Base-by-base conservation (phyloP, 2,329 filamentous ascomycete species). In the Cercospora sojina region DNA sequence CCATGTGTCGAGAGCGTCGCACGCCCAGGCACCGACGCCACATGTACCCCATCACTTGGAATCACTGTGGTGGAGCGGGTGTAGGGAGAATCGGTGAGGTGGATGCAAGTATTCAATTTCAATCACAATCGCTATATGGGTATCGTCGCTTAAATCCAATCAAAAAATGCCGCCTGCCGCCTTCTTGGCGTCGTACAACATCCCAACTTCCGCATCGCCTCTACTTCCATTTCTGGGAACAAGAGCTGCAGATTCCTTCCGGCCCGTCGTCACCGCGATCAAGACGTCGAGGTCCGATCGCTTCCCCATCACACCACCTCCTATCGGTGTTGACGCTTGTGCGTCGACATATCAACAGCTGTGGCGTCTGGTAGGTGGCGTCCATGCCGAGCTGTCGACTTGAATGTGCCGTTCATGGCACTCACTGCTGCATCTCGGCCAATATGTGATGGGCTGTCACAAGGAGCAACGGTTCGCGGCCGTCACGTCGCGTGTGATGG, bases 91-190 rank as follows among this genome's bases (percentile, higher is more conserved):
- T 59, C 25, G 29, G 13, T 18, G 29, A 25, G 32, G 13, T 32
- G 23, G 53, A 64, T 57, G 35, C 35, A 56, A 18, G 29, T 8
- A 56, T 31, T 35, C 53, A 29, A 64, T 43, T 18, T 56, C 49
- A 41, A 62, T 62, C 49, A 62, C 60, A 38, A 41, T 62, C 60
- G 60, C 60, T 62, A 62, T 62, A 56, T 62, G 60, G 60, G 60
- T 62, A 62, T 62, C 60, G 29, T 62, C 60, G 60, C 60, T 51
- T 32, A 62, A 61, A 55, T 35, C 47, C 60, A 62, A 62, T 56
- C 41, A 62, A 49, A 62, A 41, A 41, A 35, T 62, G 47, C 49
- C 60, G 49, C 43, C 18, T 55, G 31, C 47, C 47, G 60, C 47
- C 59, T 53, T 25, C 60, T 62, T 62, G 60, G 60, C 60, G 49